These are phyloP conservation scores for Cubamyces lactineus DNA, from an alignment of 768 basidiomycete genomes.

Conservation along the genomic window DNA sequence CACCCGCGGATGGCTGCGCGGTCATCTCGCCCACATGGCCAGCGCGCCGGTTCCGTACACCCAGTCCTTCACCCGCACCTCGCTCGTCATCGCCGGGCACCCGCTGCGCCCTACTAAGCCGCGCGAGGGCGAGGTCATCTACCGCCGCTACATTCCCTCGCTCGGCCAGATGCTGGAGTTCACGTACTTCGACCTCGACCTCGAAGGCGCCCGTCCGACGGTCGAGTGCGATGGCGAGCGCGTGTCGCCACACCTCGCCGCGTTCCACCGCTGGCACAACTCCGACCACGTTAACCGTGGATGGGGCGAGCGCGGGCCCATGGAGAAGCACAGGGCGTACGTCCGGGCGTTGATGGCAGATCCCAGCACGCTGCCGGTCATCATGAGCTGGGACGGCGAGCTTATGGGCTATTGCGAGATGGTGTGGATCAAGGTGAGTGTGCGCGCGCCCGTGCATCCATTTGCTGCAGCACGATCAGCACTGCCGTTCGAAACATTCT, in stretches of 20 bases:
- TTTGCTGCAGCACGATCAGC: too few species aligned
- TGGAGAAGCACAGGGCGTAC: slow-evolving; percentile 49
- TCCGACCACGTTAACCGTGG: slow-evolving; percentile 47
- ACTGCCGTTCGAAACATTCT: too few species aligned
- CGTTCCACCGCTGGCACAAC: slow-evolving; percentile 55
- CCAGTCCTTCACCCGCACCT: slow-evolving; percentile 47
- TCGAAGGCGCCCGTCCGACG: slow-evolving; percentile 12
- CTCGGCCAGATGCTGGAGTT: slow-evolving; percentile 39
- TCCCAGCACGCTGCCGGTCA: slow-evolving; percentile 42
- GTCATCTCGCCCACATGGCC: slow-evolving; percentile 34
- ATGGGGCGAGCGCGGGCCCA: slow-evolving; percentile 50
- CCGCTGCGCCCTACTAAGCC: slow-evolving; percentile 57
- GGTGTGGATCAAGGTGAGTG: slow-evolving; percentile 50
- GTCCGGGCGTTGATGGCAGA: slow-evolving; percentile 40
- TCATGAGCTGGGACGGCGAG: slow-evolving; percentile 52
- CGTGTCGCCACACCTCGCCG: slow-evolving; percentile 40
- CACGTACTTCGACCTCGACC: slow-evolving; percentile 34
- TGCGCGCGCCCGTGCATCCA: slow-evolving; percentile 26
- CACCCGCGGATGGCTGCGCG: slow-evolving; percentile 37
- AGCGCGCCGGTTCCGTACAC: slow-evolving; percentile 40
- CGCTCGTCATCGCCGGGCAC: slow-evolving; percentile 52
- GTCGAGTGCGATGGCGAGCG: slow-evolving; percentile 17
- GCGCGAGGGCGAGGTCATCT: slow-evolving; percentile 43
- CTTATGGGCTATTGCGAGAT: slow-evolving; percentile 49
- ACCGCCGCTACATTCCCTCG: slow-evolving; percentile 39